Evolutionary conservation across 495 filamentous ascomycete genomes (phyloP).

Genomic region (Hyaloscypha hepaticicola): DNA sequence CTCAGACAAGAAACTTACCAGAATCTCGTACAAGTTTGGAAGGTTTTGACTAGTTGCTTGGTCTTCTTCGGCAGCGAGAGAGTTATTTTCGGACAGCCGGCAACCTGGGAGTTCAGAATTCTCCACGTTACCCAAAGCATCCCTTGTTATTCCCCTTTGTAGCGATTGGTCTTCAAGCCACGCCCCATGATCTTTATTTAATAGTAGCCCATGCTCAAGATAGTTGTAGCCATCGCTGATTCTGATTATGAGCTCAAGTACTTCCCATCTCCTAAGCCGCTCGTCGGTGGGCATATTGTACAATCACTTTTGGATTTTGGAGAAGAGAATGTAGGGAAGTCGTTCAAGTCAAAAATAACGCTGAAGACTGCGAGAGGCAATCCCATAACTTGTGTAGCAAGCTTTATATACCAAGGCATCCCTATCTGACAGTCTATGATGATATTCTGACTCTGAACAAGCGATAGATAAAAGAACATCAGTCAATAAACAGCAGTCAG

Average conservation of each 20-base stretch:
- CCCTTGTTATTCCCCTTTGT: neutral
- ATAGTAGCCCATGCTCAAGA: neutral
- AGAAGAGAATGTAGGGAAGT: neutral
- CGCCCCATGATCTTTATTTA: neutral
- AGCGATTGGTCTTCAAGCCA: neutral
- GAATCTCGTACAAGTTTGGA: no score
- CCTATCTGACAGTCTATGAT: neutral
- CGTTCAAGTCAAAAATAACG: no score
- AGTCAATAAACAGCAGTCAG: no score
- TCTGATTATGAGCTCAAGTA: neutral
- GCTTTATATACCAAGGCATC: no score
- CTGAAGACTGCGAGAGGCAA: no score
- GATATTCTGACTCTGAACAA: neutral
- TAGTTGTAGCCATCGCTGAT: neutral
- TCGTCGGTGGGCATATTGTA: neutral
- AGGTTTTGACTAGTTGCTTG: no score
- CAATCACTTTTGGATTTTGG: neutral
- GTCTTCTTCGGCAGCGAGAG: no score
- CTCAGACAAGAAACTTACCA: neutral
- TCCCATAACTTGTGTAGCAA: neutral
- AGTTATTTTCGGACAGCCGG: no score
- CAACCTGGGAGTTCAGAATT: no score
- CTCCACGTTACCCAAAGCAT: neutral
- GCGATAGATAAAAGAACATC: no score
- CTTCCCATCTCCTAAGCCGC: neutral